Evolutionary conservation across 1,139 yeast species (phyloP).

Genomic region (Kurtzmaniella quercitrusa): DNA sequence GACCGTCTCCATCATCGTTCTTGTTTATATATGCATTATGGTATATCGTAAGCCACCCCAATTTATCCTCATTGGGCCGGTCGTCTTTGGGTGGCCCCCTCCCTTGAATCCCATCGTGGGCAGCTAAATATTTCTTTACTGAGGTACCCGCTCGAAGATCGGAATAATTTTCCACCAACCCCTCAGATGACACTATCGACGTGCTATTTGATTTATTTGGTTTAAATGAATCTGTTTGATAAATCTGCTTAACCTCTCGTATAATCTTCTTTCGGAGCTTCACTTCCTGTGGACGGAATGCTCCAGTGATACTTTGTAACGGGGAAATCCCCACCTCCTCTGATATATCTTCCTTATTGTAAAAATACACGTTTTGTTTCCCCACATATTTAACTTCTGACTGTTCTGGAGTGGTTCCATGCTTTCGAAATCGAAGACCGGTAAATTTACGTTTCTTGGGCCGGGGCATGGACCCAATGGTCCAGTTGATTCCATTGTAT

Average conservation of each 20-base stretch:
- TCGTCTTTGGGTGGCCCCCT: slow-evolving; percentile 54
- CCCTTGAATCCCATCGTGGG: slow-evolving; percentile 54
- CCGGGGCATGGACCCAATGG: slow-evolving; percentile 45
- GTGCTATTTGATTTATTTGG: too few species aligned
- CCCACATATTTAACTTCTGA: slow-evolving; percentile 23
- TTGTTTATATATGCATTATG: slow-evolving; percentile 31
- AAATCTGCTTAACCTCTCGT: slow-evolving; percentile 7
- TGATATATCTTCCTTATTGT: slow-evolving; percentile 11
- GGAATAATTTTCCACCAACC: too few species aligned
- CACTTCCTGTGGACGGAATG: slow-evolving; percentile 53
- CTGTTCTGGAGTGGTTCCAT: too few species aligned
- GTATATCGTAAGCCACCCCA: slow-evolving; percentile 63
- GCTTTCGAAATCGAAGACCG: slow-evolving; percentile 14
- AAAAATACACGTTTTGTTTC: slow-evolving; percentile 27
- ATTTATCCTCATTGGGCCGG: slow-evolving; percentile 52
- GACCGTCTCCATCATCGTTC: background rate
- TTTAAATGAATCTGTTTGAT: too few species aligned
- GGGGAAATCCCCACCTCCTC: background rate
- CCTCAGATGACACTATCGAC: too few species aligned
- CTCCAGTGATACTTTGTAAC: slow-evolving; percentile 37
- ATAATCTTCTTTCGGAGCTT: slow-evolving; percentile 39
- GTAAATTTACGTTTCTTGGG: slow-evolving; percentile 19
- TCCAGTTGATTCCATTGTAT: slow-evolving; percentile 29
- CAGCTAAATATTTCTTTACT: slow-evolving; percentile 33
- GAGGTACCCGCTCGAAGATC: slow-evolving; percentile 31